Evolutionary conservation across 805 yeast genomes (phyloP).

Genomic region (Ogataea angusta): DNA sequence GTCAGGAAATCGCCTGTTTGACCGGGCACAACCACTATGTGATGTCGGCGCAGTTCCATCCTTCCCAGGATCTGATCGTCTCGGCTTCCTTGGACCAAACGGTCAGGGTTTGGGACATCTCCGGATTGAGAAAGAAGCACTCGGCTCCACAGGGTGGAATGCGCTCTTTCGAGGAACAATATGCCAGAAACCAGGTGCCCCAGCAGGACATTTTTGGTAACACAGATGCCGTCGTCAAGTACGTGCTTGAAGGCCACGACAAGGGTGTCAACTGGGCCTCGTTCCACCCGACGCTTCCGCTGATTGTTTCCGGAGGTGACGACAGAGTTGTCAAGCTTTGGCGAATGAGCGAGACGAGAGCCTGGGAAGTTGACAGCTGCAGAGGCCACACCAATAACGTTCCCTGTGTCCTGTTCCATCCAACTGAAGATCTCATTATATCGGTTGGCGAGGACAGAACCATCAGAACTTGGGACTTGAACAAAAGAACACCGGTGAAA

Average conservation of each 20-base stretch:
- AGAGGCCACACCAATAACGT: conserved; percentile 97
- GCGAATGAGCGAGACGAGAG: conserved; percentile 92
- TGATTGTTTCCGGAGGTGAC: conserved; percentile 94
- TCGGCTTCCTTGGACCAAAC: conserved; percentile 96
- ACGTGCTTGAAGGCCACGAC: conserved; percentile 95
- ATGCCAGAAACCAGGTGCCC: conserved; percentile 57
- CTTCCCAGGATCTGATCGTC: conserved; percentile 88
- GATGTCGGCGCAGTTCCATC: conserved; percentile 97
- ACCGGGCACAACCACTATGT: conserved; percentile 99
- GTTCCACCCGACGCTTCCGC: conserved; percentile 94
- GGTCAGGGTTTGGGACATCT: conserved; percentile 98
- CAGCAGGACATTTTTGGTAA: conserved; percentile 94
- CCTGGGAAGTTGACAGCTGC: conserved; percentile 99
- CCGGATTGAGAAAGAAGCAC: conserved; percentile 91
- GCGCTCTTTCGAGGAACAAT: conserved; percentile 48
- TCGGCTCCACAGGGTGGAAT: conserved; percentile 59
- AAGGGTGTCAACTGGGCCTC: conserved; percentile 99
- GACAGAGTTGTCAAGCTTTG: conserved; percentile 93
- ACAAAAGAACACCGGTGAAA: conserved; percentile 88
- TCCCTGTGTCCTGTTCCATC: conserved; percentile 86
- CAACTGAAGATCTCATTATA: conserved; percentile 84
- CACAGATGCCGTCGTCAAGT: conserved; percentile 91
- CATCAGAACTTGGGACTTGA: conserved; percentile 93
- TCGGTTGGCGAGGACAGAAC: conserved; percentile 97
- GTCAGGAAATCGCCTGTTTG: conserved; percentile 93